A percentile compares a stretch with the other conserved stretches of the same genome.
Conservation (phyloP, 345 rosid species). For the Eucalyptus regnans region DNA sequence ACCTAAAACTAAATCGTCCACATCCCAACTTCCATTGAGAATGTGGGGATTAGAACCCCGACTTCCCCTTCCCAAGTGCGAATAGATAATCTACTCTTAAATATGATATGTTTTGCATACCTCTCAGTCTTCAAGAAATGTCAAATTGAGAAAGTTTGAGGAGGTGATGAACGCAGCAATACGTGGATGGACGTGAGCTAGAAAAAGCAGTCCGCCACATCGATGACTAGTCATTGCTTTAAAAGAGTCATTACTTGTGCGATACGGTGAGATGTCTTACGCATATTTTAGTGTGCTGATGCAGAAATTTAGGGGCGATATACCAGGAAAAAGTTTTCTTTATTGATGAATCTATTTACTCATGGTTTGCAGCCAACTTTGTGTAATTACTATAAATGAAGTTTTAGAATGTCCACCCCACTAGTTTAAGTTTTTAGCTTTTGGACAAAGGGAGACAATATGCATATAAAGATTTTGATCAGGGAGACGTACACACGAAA, state of each 20-base stretch:
- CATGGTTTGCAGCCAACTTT: neutral
- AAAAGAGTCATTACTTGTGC: neutral
- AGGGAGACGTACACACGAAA: too few relatives aligned
- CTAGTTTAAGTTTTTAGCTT: neutral
- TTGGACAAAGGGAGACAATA: neutral
- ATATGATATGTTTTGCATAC: neutral
- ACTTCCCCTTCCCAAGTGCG: neutral
- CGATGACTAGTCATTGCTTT: neutral
- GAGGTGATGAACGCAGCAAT: neutral
- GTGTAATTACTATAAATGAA: too few relatives aligned
- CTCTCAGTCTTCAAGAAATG: neutral
- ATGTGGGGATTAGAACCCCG: too few relatives aligned
- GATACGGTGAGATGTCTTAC: neutral
- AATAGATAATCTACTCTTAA: neutral
- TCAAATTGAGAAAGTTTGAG: neutral
- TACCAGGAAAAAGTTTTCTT: neutral
- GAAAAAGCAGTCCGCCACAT: neutral
- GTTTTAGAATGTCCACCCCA: neutral
- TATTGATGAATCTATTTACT: neutral
- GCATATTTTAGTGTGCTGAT: neutral
- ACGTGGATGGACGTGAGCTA: neutral
- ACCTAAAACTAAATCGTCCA: fast-evolving
- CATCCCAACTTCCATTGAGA: too few relatives aligned
- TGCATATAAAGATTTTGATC: neutral
- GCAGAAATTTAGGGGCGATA: neutral